phyloP scores from a whole-genome alignment of 2,329 filamentous ascomycete species.

The Biscogniauxia marginata region DNA sequence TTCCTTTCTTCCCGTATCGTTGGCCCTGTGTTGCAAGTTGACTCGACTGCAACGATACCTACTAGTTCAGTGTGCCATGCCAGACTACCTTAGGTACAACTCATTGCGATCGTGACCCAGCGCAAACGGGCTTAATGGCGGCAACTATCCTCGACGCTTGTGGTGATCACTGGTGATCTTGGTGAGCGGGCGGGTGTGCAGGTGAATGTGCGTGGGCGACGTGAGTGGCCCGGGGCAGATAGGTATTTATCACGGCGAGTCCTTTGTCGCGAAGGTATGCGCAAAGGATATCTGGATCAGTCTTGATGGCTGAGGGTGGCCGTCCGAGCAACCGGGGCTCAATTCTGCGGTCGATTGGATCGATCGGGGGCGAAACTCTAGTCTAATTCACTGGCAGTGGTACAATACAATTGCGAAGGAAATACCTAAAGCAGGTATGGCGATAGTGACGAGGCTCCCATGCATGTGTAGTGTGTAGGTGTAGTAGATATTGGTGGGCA shows the following conservation, averaged over 20 bases:
- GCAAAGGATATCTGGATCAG: slow-evolving; percentile 15
- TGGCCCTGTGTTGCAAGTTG: neutral
- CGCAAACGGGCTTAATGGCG: slow-evolving; percentile 12
- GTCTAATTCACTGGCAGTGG: slow-evolving; percentile 23
- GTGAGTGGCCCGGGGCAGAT: neutral
- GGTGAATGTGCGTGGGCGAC: neutral
- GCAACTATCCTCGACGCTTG: neutral
- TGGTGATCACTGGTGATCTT: neutral
- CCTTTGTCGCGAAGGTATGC: slow-evolving; percentile 26
- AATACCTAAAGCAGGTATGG: neutral
- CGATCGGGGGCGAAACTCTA: slow-evolving; percentile 16
- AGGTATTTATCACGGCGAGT: slow-evolving; percentile 21
- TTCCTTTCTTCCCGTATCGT: slow-evolving; percentile 3
- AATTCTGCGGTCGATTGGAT: slow-evolving; percentile 12
- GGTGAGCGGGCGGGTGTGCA: slow-evolving; percentile 1
- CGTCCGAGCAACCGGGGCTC: slow-evolving; percentile 9
- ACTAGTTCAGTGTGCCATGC: neutral
- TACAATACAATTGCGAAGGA: slow-evolving; percentile 14
- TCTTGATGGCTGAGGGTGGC: slow-evolving; percentile 14
- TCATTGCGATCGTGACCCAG: slow-evolving; percentile 8
- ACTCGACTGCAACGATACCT: neutral
- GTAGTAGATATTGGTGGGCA: too few species aligned
- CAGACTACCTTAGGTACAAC: neutral
- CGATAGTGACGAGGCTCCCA: slow-evolving; percentile 6
- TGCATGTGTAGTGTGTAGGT: neutral